Evolutionary conservation across 768 basidiomycete genomes (phyloP), one percentile per base, ranked within the genome.

Genomic region (Lactarius hatsudake): DNA sequence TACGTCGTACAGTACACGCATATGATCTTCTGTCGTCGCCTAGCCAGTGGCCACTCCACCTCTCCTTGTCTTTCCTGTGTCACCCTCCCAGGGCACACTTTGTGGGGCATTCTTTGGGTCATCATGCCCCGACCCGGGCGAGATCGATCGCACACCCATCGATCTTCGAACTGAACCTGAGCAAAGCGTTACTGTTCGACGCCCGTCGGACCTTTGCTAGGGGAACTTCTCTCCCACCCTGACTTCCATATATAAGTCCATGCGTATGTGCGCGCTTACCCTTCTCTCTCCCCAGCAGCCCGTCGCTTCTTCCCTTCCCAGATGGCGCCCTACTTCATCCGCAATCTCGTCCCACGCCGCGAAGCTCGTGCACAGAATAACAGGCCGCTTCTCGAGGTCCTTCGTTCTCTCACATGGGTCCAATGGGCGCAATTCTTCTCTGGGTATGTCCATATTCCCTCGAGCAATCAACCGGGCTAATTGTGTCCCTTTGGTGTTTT

Each of bases 341-440:
- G 61, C 60, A 71, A 60, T 38, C 67, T 71, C 40, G 10, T 69
- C 20, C 69, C 63, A 2, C 69, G 64, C 40, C 69, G 66, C 51
- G 32, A 71, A 54, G 57, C 48, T 15, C 59, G 51, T 36, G 18
- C 60, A 12, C 48, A 32, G 17, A 63, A 51, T 18, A 26, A 36
- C n/a, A 56, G 79, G 40, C 79, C 82, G 3, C 63, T 85, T 26
- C 68, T 83, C 36, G 71, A 74, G 2, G 84, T 81, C 2, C 69
- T 87, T 45, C 63, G 59, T 23, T 71, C 72, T 13, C 69, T 87
- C 60, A 83, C 80, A 0, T 82, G 77, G 75, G 67, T 83, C 13
- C 86, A 87, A 66, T 82, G 81, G 77, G 81, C 82, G 1, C 79
- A 84, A 57, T 86, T 87, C 73, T 81, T 79, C 70, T 79, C 81